Evolutionary conservation across 352 stramenopile species (phyloP).

Genomic region (Globisporangium paroecandrum): DNA sequence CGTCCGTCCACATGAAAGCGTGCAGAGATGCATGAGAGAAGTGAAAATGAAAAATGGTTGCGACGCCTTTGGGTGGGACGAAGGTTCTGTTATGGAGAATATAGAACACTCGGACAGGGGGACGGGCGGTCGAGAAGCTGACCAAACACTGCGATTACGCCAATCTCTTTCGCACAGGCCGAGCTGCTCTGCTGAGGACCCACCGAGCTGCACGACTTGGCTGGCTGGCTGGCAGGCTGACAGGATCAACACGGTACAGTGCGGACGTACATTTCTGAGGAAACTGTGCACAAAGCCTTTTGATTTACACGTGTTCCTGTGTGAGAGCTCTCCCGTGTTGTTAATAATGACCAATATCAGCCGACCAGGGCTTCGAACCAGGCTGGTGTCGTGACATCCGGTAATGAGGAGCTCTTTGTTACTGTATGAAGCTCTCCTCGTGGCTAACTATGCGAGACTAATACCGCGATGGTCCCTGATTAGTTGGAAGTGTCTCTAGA

Average conservation of each 20-base stretch:
- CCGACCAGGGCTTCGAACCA: background rate
- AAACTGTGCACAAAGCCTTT: background rate
- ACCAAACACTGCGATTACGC: constrained; percentile 11
- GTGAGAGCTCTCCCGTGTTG: background rate
- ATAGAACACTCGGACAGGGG: background rate
- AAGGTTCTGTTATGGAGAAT: constrained; percentile 1
- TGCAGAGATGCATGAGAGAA: background rate
- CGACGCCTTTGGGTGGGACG: background rate
- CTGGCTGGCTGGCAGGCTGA: background rate
- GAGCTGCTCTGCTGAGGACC: background rate
- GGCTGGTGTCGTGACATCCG: no score
- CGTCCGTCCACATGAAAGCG: background rate
- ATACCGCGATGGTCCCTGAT: background rate
- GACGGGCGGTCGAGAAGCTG: background rate
- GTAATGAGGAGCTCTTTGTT: no score
- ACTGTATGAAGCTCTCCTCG: background rate
- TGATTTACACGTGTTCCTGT: background rate
- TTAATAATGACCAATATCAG: background rate
- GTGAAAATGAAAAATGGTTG: background rate
- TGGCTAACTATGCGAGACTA: background rate
- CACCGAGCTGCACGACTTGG: background rate
- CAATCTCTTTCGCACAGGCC: constrained; percentile 8
- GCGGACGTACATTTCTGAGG: background rate
- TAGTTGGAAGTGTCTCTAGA: background rate
- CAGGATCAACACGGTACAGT: no score